Evolutionary conservation across 2,329 filamentous ascomycete genomes (phyloP).

Genomic region (Fusarium hostae): DNA sequence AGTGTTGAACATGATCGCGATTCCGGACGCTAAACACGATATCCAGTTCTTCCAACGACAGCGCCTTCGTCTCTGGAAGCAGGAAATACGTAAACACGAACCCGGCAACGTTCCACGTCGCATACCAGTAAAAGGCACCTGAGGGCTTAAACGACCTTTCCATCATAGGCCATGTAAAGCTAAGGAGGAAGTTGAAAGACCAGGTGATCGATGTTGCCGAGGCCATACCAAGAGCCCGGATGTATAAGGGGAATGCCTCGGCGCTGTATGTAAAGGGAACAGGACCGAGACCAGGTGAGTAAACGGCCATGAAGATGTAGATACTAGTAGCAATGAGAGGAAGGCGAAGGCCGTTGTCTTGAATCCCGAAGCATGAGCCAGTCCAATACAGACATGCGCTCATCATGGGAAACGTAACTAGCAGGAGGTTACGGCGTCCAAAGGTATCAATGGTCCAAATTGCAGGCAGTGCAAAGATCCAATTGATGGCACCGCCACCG

Average conservation of each 20-base stretch:
- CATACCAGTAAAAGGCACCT: conserved; percentile 51
- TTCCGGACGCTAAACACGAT: conserved; percentile 58
- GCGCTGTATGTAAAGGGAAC: conserved; percentile 46
- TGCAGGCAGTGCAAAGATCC: conserved; percentile 64
- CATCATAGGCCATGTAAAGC: conserved; percentile 49
- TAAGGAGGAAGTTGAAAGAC: conserved; percentile 48
- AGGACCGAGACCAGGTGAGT: conserved; percentile 51
- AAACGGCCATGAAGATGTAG: conserved; percentile 51
- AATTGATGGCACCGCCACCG: conserved; percentile 65
- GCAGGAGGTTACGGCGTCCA: neutral
- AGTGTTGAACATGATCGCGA: conserved; percentile 54
- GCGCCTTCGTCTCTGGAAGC: conserved; percentile 62
- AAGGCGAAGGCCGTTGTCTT: conserved; percentile 35
- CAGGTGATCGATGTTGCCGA: conserved; percentile 53
- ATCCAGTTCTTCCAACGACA: conserved; percentile 62
- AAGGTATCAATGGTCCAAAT: conserved; percentile 63
- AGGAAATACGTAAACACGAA: conserved; percentile 61
- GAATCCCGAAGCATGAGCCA: neutral
- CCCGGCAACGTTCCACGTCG: conserved; percentile 48
- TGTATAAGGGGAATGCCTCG: conserved; percentile 52
- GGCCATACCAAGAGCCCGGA: conserved; percentile 52
- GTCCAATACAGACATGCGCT: conserved; percentile 45
- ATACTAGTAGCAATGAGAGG: conserved; percentile 47
- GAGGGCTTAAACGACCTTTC: conserved; percentile 41
- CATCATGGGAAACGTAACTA: neutral